Evolutionary conservation across 352 stramenopile genomes (phyloP).

Genomic region (Aphanomyces stellatus): DNA sequence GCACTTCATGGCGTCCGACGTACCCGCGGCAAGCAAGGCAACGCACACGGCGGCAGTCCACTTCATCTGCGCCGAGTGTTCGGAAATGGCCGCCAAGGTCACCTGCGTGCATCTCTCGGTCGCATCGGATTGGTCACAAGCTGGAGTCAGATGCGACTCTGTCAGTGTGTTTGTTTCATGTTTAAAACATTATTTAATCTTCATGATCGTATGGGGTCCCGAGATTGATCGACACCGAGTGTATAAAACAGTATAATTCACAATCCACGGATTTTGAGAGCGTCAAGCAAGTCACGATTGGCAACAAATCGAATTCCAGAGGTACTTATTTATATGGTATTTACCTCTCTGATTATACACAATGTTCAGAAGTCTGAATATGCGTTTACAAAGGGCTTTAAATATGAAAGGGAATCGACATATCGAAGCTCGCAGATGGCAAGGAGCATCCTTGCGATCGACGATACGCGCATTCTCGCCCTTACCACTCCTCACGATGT

Average conservation of each 20-base stretch:
- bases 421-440: neutral
- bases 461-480: neutral
- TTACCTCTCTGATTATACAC: no score
- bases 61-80: neutral
- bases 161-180: neutral
- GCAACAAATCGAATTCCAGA: neutral
- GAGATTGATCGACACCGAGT: no score
- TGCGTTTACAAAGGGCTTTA: neutral
- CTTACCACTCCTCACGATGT: neutral
- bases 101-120: neutral
- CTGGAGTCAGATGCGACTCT: neutral
- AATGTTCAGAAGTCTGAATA: no score
- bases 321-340: no score
- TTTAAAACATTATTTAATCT: constrained; percentile 1
- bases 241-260: no score
- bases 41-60: neutral
- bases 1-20: neutral
- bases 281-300: neutral
- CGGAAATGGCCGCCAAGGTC: neutral
- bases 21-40: neutral
- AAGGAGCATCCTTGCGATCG: neutral
- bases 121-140: neutral
- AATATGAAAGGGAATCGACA: neutral
- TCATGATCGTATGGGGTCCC: neutral
- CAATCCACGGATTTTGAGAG: no score